Evolutionary conservation across 176 grass and related monocot species (phyloP).

Genomic region (Chrysopogon serrulatus): DNA sequence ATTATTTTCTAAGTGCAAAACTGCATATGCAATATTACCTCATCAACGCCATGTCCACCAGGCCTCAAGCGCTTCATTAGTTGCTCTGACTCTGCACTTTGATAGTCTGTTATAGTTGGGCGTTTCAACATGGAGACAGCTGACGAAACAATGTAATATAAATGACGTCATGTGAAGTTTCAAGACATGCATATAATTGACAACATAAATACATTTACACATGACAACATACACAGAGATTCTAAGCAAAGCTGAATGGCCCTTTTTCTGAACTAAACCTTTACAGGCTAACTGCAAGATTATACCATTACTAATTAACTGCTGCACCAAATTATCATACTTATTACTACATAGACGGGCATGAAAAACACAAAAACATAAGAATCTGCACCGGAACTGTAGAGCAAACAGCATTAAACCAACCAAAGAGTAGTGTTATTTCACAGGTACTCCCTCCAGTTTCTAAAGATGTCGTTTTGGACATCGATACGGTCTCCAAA

Average conservation of each 20-base stretch:
- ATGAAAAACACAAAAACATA: not conserved
- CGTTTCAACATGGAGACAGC: slow-evolving; percentile 76
- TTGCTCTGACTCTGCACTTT: slow-evolving; percentile 87
- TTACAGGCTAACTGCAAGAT: slow-evolving; percentile 14
- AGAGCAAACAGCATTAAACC: not conserved
- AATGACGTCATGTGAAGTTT: slow-evolving; percentile 17
- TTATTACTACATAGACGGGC: not conserved
- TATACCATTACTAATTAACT: not conserved
- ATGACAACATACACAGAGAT: not conserved
- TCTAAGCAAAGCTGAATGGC: slow-evolving; percentile 5
- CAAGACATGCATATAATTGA: not conserved
- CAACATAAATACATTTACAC: not conserved
- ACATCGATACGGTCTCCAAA: too few species aligned
- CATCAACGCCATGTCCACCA: slow-evolving; percentile 64
- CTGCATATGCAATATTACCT: slow-evolving; percentile 48
- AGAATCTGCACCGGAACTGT: not conserved
- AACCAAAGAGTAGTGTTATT: not conserved
- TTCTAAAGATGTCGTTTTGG: too few species aligned
- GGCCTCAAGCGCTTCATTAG: slow-evolving; percentile 92
- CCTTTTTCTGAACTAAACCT: not conserved
- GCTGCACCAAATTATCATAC: not conserved
- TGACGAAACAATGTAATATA: slow-evolving; percentile 32
- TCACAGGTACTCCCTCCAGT: not conserved
- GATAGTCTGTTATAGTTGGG: slow-evolving; percentile 82
- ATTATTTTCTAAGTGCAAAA: slow-evolving; percentile 17